Evolutionary conservation across 1,139 yeast genomes (phyloP), one percentile per base, ranked within the genome.

Genomic region (Torulaspora pretoriensis): DNA sequence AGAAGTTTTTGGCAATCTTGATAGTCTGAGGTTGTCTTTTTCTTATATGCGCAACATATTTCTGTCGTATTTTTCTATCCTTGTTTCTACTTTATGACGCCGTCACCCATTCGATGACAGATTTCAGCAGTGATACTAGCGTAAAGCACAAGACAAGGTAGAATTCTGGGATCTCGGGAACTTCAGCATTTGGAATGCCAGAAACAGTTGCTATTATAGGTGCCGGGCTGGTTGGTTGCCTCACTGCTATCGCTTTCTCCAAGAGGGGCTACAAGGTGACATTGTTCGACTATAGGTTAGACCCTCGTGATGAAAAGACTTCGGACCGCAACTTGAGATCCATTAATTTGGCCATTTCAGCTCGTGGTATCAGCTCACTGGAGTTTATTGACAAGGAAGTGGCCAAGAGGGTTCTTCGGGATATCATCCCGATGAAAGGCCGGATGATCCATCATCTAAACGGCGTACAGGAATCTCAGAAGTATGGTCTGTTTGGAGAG

Each of bases 221-320:
- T 1, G 96, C 95, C 1, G 97, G 97, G 0, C 77, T 87, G 3
- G 97, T 90, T 3, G 97, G 97, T 1, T 77, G 94, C 45, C 71
- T 88, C n/a, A 78, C 92, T 0, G 95, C 96, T 0, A 66, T 90
- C 19, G 95, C 92, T 0, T 74, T 90, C 39, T 78, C 82, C 3
- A 71, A 79, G 45, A 74, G 78, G 48, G 96, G 96, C n/a, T 83
- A 77, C 63, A 54, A 74, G 0, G 97, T 90, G 10, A 72, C 80
- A 0, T 62, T 90, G 5, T 84, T 77, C 55, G 97, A 90, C 53
- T 69, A 78, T 10, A 69, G 87, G 64, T 59, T 57, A 2, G 75
- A 69, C 43, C 69, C 71, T 3, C 54, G 73, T 39, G 45, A 52
- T 7, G 50, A 50, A n/a, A 47, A 55, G 2, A 54, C 60, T 1